Percentiles rank a stretch among this genome's conserved stretches.
Conservation (phyloP, 495 filamentous ascomycete species). For the Hyaloscypha finlandica region DNA sequence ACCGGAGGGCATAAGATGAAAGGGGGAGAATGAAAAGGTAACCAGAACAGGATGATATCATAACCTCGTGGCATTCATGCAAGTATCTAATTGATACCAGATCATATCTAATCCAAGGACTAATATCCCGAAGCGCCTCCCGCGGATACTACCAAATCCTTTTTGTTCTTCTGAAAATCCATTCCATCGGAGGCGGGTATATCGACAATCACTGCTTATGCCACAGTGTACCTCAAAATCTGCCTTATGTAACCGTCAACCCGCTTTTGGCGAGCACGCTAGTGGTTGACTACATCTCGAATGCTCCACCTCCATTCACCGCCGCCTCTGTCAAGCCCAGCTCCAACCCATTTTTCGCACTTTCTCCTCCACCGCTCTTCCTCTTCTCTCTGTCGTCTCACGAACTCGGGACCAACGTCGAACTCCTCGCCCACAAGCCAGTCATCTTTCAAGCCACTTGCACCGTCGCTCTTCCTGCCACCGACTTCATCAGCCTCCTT, state of each 20-base stretch:
- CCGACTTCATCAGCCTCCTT: constrained; percentile 39
- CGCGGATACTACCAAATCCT: not conserved
- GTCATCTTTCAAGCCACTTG: constrained; percentile 61
- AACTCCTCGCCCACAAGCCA: constrained; percentile 94
- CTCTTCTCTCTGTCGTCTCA: constrained; percentile 83
- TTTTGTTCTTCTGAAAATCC: not conserved
- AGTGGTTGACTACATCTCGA: constrained; percentile 30
- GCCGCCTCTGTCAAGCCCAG: constrained; percentile 25
- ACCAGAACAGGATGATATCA: not conserved
- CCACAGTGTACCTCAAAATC: not conserved
- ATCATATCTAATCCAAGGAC: not conserved
- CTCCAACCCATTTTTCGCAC: constrained; percentile 72
- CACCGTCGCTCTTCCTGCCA: constrained; percentile 38
- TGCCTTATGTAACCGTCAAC: not conserved
- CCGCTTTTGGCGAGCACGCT: not conserved
- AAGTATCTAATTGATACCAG: not conserved
- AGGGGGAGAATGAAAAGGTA: not conserved
- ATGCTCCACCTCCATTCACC: constrained; percentile 36
- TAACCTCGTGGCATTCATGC: not conserved
- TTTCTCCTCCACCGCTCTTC: constrained; percentile 88
- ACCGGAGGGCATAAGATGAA: too few relatives aligned
- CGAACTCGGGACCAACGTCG: constrained; percentile 93
- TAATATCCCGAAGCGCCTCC: not conserved
- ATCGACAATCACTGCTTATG: not conserved
- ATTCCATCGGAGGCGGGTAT: not conserved